Evolutionary conservation across 1,284 basidiomycete species (phyloP), one percentile per base, ranked within the genome.

Genomic region (Fomes fomentarius): DNA sequence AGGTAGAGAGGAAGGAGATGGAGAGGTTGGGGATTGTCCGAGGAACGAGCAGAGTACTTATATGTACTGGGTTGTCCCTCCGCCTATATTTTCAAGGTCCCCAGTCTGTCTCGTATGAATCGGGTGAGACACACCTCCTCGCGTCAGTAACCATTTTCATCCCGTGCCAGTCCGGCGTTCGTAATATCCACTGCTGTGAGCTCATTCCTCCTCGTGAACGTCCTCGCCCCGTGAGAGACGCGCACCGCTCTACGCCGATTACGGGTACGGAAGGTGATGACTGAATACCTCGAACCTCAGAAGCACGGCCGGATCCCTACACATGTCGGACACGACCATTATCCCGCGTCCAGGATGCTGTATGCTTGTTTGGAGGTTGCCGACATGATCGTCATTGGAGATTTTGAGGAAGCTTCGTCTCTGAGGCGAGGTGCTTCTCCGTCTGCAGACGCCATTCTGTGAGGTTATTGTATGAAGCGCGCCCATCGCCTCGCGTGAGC

Each of bases 121-220:
- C n/a, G n/a, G n/a, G n/a, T n/a, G 10, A 47, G 8, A 26, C 45
- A 11, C 5, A 19, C 31, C 21, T 46, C 22, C 44, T 35, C 33
- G n/a, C 37, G 5, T 26, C 17, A n/a, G 44, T 46, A 35, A n/a
- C 21, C 21, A 35, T 22, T 12, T 33, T 24, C 15, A 31, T 44
- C 50, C 42, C 51, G 45, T 52, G 51, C 33, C 28, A 4, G 30
- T 39, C 38, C 31, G 38, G 51, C 51, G 44, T 41, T 28, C 51
- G 39, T 25, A 31, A 41, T 52, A 47, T 33, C 44, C 44, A 42
- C 31, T 31, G 22, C 17, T 11, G 39, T 31, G 26, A 14, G 39
- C 38, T 33, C 44, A 37, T 47, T 22, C 38, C 37, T 14, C 31
- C 30, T 8, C 44, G 15, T 33, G 26, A 21, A n/a, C 25, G 22